Percentiles rank a stretch among this genome's conserved stretches.
Evolutionary conservation across 495 filamentous ascomycete genomes (phyloP).

Genomic region (Cenococcum geophilum): DNA sequence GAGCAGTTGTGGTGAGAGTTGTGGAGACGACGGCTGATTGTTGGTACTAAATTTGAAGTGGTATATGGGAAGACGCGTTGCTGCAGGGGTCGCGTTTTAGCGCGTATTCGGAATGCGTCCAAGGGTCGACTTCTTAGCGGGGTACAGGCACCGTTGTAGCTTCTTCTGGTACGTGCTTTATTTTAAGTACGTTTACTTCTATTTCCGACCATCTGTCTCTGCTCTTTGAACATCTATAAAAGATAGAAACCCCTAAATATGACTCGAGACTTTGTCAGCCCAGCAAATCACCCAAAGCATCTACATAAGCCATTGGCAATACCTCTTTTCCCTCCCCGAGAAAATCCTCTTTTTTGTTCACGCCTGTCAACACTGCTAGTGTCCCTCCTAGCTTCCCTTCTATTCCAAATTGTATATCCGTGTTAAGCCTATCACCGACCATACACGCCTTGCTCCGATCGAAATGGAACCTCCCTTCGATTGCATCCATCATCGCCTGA

Average conservation of each 20-base stretch:
- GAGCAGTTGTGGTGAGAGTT: background rate
- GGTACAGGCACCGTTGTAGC: no score
- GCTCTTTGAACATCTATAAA: no score
- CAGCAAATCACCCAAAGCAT: constrained; percentile 72
- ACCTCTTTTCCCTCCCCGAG: constrained; percentile 53
- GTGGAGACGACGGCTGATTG: background rate
- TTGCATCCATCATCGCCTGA: constrained; percentile 98
- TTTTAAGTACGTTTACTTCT: no score
- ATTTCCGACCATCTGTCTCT: no score
- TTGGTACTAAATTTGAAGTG: background rate
- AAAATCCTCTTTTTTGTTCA: constrained; percentile 75
- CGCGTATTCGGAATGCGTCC: background rate
- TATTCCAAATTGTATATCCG: constrained; percentile 92
- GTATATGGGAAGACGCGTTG: background rate
- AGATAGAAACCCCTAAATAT: no score
- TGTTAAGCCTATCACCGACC: constrained; percentile 91
- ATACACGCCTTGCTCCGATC: constrained; percentile 84
- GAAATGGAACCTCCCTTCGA: constrained; percentile 90
- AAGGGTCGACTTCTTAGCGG: background rate
- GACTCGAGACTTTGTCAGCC: constrained; percentile 2
- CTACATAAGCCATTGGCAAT: constrained; percentile 71
- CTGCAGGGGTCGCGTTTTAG: constrained; percentile 1
- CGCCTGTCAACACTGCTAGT: constrained; percentile 84
- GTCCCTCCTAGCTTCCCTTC: constrained; percentile 89
- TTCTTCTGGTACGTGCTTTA: no score